These are phyloP conservation scores for Nakazawaea siamensis DNA, from an alignment of 805 yeast genomes.

Conservation along the genomic window DNA sequence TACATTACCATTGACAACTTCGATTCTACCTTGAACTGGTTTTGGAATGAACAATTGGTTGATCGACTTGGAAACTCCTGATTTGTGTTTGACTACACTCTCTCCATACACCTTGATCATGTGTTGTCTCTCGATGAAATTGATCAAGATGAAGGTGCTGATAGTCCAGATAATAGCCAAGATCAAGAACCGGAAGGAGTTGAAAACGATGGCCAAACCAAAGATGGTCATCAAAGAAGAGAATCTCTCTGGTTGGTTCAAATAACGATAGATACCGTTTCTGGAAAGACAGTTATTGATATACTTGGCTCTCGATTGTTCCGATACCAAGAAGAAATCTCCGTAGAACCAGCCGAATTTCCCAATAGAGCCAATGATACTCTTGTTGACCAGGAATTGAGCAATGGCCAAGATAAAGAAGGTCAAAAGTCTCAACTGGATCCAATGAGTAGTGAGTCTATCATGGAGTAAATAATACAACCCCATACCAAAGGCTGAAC, in stretches of 20 bases:
- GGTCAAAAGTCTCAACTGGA: constrained; percentile 45
- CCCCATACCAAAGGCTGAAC: constrained; percentile 11
- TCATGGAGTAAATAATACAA: constrained; percentile 11
- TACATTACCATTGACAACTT: constrained; percentile 22
- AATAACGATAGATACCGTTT: constrained; percentile 74
- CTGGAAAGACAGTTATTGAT: constrained; percentile 38
- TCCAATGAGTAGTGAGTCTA: constrained; percentile 28
- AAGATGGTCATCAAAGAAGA: constrained; percentile 74
- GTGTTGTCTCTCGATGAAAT: constrained; percentile 70
- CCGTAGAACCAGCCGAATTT: constrained; percentile 90
- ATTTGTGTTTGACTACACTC: constrained; percentile 46
- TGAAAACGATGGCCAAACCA: constrained; percentile 58
- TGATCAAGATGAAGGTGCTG: constrained; percentile 58
- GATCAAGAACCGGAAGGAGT: constrained; percentile 39
- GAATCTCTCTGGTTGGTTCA: constrained; percentile 76
- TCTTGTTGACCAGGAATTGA: constrained; percentile 62
- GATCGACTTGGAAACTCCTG: constrained; percentile 31
- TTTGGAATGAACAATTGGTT: constrained; percentile 16
- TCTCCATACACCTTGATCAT: constrained; percentile 72
- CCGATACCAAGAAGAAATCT: constrained; percentile 59
- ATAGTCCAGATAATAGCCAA: constrained; percentile 59
- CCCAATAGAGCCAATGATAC: constrained; percentile 65
- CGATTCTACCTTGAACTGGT: constrained; percentile 12
- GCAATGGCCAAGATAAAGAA: constrained; percentile 48
- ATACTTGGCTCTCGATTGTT: constrained; percentile 25